These are phyloP conservation scores for Lathyrus tuberosus DNA, from an alignment of 306 rosid species.

Conservation along the genomic window DNA sequence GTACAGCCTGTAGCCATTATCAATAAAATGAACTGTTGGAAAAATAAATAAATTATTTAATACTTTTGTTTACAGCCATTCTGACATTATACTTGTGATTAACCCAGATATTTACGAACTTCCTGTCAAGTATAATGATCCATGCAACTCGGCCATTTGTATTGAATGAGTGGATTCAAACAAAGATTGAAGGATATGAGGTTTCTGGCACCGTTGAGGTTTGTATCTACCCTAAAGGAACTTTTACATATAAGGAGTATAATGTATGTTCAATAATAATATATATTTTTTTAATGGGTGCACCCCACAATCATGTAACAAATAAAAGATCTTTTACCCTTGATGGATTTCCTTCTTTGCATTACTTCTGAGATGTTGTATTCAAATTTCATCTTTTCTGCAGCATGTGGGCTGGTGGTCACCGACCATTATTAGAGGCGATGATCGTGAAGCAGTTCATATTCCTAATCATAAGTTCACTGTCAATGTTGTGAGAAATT, in stretches of 20 bases:
- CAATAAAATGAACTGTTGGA: neutral
- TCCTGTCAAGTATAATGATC: slow-evolving; percentile 96
- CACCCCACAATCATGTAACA: slow-evolving; percentile 21
- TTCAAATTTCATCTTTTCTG: slow-evolving; percentile 36
- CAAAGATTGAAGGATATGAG: slow-evolving; percentile 95
- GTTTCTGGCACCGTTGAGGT: slow-evolving; percentile 99
- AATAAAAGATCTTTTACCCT: slow-evolving; percentile 24
- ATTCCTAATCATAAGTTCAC: slow-evolving; percentile 98
- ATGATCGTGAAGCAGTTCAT: slow-evolving; percentile 99
- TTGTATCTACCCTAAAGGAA: slow-evolving; percentile 44
- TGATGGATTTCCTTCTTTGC: slow-evolving; percentile 31
- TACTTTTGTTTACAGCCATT: slow-evolving; percentile 34
- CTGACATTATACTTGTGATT: slow-evolving; percentile 45
- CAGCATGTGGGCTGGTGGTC: slow-evolving; percentile 99
- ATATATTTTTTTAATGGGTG: neutral
- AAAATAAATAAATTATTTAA: neutral
- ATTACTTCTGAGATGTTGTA: slow-evolving; percentile 19
- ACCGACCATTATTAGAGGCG: slow-evolving; percentile 95
- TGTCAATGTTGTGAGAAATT: slow-evolving; percentile 92
- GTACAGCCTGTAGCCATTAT: slow-evolving; percentile 21
- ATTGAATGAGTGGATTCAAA: slow-evolving; percentile 94
- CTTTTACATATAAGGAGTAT: slow-evolving; percentile 17
- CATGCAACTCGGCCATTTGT: slow-evolving; percentile 94
- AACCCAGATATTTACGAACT: slow-evolving; percentile 91
- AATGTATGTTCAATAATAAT: neutral